Evolutionary conservation across 2,329 filamentous ascomycete species (phyloP).

Genomic region (Colletotrichum australisinense): DNA sequence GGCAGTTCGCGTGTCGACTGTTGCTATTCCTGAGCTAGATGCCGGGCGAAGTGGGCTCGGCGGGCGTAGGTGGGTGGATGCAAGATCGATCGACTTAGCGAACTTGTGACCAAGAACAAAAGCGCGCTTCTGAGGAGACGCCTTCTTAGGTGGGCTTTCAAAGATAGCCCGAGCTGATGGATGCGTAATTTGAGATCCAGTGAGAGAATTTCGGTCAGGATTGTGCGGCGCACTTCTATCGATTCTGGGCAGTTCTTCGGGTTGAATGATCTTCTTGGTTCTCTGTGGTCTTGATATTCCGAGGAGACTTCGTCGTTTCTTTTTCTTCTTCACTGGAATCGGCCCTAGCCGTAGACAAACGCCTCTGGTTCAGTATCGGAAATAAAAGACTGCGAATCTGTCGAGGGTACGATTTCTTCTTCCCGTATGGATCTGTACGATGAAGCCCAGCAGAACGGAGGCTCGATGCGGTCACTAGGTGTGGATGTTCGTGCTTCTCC

Average conservation of each 20-base stretch:
- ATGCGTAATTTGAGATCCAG: background rate
- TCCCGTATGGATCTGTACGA: slow-evolving; percentile 15
- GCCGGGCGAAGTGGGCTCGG: slow-evolving; percentile 12
- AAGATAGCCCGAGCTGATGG: background rate
- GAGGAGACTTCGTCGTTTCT: slow-evolving; percentile 28
- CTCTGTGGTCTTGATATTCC: background rate
- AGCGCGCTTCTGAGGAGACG: background rate
- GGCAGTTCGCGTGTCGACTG: slow-evolving; percentile 21
- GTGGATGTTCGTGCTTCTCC: background rate
- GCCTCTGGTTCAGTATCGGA: slow-evolving; percentile 16
- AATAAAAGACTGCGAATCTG: background rate
- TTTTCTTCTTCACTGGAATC: slow-evolving; percentile 2
- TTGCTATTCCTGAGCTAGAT: slow-evolving; percentile 24
- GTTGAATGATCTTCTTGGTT: background rate
- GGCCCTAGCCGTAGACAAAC: slow-evolving; percentile 32
- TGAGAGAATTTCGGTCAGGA: background rate
- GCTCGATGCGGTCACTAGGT: background rate
- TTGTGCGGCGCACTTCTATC: background rate
- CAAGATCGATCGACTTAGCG: slow-evolving; percentile 20
- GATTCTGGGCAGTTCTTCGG: background rate
- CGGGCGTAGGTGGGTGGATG: background rate
- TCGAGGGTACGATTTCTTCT: background rate
- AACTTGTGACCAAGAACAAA: slow-evolving; percentile 4
- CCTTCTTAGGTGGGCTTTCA: background rate
- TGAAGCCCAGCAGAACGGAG: slow-evolving; percentile 32